Conservation (phyloP, 2,329 filamentous ascomycete species). For the Claviceps lovelessii region DNA sequence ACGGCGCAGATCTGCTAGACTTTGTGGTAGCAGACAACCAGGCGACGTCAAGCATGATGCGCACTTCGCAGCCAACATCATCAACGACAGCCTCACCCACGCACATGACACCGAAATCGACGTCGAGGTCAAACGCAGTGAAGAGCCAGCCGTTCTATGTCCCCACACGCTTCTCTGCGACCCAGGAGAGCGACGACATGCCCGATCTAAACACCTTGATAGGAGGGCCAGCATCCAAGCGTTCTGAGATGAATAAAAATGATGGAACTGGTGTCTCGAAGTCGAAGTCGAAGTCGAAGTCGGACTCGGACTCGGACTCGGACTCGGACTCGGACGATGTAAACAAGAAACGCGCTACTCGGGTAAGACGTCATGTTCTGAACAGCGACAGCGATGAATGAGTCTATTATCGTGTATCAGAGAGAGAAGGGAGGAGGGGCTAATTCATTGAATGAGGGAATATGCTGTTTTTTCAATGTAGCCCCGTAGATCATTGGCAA, state of each 20-base stretch:
- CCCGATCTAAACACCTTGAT: conserved; percentile 21
- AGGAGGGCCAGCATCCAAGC: conserved; percentile 2
- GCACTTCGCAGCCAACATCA: conserved; percentile 17
- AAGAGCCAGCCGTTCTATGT: conserved; percentile 22
- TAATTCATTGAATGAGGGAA: too few relatives aligned
- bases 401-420: neutral
- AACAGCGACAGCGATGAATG: conserved; percentile 18
- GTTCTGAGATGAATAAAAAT: neutral
- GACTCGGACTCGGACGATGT: conserved; percentile 8
- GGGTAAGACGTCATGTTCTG: conserved; percentile 16
- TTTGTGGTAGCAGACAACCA: conserved; percentile 42
- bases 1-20: conserved; percentile 36
- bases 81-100: conserved; percentile 9
- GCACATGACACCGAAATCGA: conserved; percentile 5
- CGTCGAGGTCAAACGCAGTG: neutral
- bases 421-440: too few relatives aligned
- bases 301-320: conserved; percentile 9
- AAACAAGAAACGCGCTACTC: conserved; percentile 9
- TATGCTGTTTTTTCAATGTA: too few relatives aligned
- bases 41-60: conserved; percentile 23
- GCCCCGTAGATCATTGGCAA: too few relatives aligned
- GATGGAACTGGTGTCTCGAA: neutral
- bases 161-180: conserved; percentile 23
- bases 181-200: conserved; percentile 27
- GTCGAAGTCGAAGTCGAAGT: conserved; percentile 5